phyloP scores from a whole-genome alignment of 2,329 filamentous ascomycete species.

The Coleophoma crateriformis region DNA sequence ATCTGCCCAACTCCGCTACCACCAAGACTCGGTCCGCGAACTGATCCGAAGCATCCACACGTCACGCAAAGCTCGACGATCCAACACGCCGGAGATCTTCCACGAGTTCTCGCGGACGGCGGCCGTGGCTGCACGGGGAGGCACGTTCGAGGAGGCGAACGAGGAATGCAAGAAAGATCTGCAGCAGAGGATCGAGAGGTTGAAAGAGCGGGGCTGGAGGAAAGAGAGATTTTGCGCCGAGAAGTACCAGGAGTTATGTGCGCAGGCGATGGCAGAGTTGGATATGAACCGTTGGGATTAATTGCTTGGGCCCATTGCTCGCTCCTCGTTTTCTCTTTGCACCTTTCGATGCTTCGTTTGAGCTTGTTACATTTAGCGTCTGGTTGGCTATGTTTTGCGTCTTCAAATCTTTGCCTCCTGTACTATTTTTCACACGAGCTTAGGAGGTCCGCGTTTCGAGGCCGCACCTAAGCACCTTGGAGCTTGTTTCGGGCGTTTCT shows the following conservation, averaged over 20 bases:
- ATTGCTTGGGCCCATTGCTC: too few species aligned
- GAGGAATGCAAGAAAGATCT: conserved; percentile 11
- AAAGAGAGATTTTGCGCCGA: conserved; percentile 17
- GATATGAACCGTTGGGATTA: too few species aligned
- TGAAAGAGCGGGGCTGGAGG: conserved; percentile 14
- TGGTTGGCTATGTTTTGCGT: too few species aligned
- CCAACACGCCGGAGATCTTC: conserved; percentile 10
- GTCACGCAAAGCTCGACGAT: conserved; percentile 11
- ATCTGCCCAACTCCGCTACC: conserved; percentile 13
- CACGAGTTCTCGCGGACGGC: background rate
- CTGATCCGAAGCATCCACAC: conserved; percentile 13
- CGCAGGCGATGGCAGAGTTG: conserved; percentile 17
- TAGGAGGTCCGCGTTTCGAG: too few species aligned
- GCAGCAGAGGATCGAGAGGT: conserved; percentile 10
- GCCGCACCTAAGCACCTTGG: too few species aligned
- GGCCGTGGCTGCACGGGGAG: background rate
- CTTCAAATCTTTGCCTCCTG: too few species aligned
- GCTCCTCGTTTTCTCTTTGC: too few species aligned
- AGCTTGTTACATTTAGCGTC: too few species aligned
- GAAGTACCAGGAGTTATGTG: conserved; percentile 19
- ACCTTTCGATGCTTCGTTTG: too few species aligned
- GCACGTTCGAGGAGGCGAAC: conserved; percentile 1
- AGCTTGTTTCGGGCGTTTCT: too few species aligned
- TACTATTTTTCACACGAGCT: too few species aligned
- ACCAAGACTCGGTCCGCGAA: conserved; percentile 12